phyloP scores from a whole-genome alignment of 2,329 filamentous ascomycete genomes.

The Pseudogymnoascus sp. region DNA sequence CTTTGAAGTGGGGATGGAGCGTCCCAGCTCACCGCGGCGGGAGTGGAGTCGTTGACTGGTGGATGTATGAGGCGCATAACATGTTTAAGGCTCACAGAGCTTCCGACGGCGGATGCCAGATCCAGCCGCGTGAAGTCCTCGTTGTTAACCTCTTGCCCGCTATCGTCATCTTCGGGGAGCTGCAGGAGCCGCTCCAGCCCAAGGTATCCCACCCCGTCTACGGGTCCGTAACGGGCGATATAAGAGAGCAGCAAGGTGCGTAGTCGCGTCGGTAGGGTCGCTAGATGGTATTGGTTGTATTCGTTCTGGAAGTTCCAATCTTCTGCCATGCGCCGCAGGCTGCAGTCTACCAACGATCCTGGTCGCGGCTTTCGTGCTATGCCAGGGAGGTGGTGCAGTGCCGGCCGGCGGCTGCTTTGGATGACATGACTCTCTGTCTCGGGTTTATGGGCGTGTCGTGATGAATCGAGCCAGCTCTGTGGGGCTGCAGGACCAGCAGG shows the following conservation, averaged over 20 bases:
- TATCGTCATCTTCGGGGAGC: constrained; percentile 27
- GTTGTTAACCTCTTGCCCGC: constrained; percentile 29
- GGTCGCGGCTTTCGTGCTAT: constrained; percentile 32
- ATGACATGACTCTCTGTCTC: constrained; percentile 11
- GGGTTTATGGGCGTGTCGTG: constrained; percentile 23
- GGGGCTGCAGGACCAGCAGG: constrained; percentile 55
- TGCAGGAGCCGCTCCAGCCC: constrained; percentile 44
- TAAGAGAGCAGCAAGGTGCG: constrained; percentile 46
- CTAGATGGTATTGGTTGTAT: constrained; percentile 52
- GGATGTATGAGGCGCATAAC: constrained; percentile 43
- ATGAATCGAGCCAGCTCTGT: constrained; percentile 45
- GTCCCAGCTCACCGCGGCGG: constrained; percentile 22
- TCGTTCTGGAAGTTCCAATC: constrained; percentile 50
- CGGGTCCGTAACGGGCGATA: constrained; percentile 37
- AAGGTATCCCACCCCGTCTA: constrained; percentile 41
- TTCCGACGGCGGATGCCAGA: constrained; percentile 45
- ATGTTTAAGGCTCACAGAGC: constrained; percentile 45
- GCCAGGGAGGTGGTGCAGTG: constrained; percentile 33
- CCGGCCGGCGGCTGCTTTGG: constrained; percentile 22
- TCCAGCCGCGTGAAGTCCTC: constrained; percentile 47
- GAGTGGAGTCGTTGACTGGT: not conserved
- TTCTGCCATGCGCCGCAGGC: constrained; percentile 42
- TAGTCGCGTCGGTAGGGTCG: constrained; percentile 46
- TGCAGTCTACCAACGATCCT: constrained; percentile 39
- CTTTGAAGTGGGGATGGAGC: constrained; percentile 16